Evolutionary conservation across 2,329 filamentous ascomycete species (phyloP), one percentile per base, ranked within the genome.

Genomic region (Alternaria alternata): DNA sequence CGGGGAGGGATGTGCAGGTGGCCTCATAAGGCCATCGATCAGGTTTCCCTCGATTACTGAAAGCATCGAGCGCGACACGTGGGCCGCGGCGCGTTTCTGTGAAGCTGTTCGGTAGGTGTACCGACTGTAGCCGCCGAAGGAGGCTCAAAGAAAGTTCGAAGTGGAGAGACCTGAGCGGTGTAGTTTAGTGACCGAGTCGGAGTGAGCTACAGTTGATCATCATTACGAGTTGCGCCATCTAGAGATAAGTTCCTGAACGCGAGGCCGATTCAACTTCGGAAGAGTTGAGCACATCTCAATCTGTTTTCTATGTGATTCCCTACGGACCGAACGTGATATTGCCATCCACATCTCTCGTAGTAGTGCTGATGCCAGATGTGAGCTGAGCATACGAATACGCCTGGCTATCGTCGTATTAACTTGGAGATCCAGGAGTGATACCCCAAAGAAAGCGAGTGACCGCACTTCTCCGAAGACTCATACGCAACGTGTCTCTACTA

Each of bases 61-160:
- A 9, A 46, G 20, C n/a, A 26, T 16, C 7, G 18, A 46, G 41
- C 12, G 32, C 20, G 14, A 38, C 16, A 44, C 16, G 34, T 34
- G 28, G 39, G 14, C 30, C 51, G 8, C 32, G 20, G 38, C 9
- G 18, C 22, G 9, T 46, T 32, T 28, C 12, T 36, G 30, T 30
- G 30, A 48, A 48, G 46, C 46, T 48, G 30, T 12, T 22, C 46
- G 28, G 46, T 36, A 48, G 30, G 44, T 20, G 46, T 48, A 48
- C 20, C 30, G 46, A 22, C 20, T 36, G 46, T 12, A 32, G n/a
- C 14, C 20, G 46, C 46, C 46, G 30, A 48, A 34, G 44, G n/a
- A 28, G 28, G 38, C 38, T 39, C 8, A n/a, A 20, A 39, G n/a
- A 8, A 4, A 11, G 38, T 11, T 39, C 18, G 38, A 39, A 22